Evolutionary conservation across 2,329 filamentous ascomycete species (phyloP), one percentile per base, ranked within the genome.

Genomic region (Xylariaceae sp.): DNA sequence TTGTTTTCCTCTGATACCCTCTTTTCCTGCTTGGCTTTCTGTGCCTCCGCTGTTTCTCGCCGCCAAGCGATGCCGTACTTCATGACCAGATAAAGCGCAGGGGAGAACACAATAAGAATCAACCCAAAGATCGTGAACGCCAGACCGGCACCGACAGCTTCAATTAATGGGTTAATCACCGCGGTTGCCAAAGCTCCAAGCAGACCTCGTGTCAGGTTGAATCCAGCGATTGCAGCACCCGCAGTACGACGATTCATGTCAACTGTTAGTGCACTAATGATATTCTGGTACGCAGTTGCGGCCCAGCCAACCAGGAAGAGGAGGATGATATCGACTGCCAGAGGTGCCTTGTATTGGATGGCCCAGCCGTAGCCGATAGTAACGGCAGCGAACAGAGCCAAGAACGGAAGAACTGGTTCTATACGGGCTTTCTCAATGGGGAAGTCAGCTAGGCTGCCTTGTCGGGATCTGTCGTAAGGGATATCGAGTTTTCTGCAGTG

Each of bases 401-500:
- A 59, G 22, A 75, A 62, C 5, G 65, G 67, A 12, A 66, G 45
- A 11, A 60, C 59, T 40, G 67, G 52, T 48, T 68, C 56, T 5
- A 70, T 56, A 10, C 67, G 54, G 1, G 62, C 68, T 16, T 54
- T 50, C 40, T 64, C 62, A 36, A 64, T 62, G 20, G 62, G 62
- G 39, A 64, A 65, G 6, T 45, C 58, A 0, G 53, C 40, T 23
- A 70, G 56, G 42, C 69, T 61, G 23, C 65, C 62, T 46, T 64
- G 69, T 35, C 72, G 71, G 40, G 67, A 73, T 45, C 67, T 69
- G 29, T 68, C 69, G 48, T 80, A 70, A 0, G 67, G 59, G n/a
- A 83, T 63, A 8, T 73, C 72, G 2, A 73, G 63, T 2, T 64
- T 64, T 10, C 61, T 60, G n/a, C 79, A 79, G 42, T 78, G 68